These are phyloP conservation scores for Phialophora verrucosa DNA, from an alignment of 2,329 filamentous ascomycete species.

Conservation along the genomic window DNA sequence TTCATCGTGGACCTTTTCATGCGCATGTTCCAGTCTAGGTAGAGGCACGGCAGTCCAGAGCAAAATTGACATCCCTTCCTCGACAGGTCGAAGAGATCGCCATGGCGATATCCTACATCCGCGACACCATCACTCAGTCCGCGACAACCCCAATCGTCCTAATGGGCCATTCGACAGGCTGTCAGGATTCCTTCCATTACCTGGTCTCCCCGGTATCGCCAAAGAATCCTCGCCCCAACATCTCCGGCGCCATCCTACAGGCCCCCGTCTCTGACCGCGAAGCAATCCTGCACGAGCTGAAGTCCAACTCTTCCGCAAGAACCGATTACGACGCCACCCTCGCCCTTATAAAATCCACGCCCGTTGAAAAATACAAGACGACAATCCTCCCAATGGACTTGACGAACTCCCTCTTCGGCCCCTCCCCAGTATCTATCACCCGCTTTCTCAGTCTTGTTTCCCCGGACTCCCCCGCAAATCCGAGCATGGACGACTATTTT, in stretches of 20 bases:
- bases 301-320: conserved; percentile 25
- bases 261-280: conserved; percentile 81
- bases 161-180: conserved; percentile 73
- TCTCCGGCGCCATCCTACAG: conserved; percentile 81
- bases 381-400: conserved; percentile 37
- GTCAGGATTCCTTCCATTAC: conserved; percentile 72
- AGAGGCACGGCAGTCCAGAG: too few species aligned
- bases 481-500: conserved; percentile 85
- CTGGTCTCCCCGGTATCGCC: conserved; percentile 48
- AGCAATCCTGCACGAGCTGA: conserved; percentile 57
- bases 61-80: conserved; percentile 10
- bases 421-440: conserved; percentile 59
- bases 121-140: conserved; percentile 44
- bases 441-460: conserved; percentile 64
- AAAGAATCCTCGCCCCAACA: conserved; percentile 51
- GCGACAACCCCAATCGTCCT: conserved; percentile 62
- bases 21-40: background rate
- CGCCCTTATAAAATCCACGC: conserved; percentile 27
- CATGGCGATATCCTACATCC: conserved; percentile 31
- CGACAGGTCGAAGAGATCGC: conserved; percentile 55
- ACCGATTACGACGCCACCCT: conserved; percentile 28
- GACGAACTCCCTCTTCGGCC: conserved; percentile 41
- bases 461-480: conserved; percentile 57
- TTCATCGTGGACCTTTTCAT: background rate
- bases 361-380: conserved; percentile 22